A percentile compares a stretch with the other conserved stretches of the same genome.
phyloP scores from a whole-genome alignment of 2,329 filamentous ascomycete genomes.

The Waltergamsia citrina region DNA sequence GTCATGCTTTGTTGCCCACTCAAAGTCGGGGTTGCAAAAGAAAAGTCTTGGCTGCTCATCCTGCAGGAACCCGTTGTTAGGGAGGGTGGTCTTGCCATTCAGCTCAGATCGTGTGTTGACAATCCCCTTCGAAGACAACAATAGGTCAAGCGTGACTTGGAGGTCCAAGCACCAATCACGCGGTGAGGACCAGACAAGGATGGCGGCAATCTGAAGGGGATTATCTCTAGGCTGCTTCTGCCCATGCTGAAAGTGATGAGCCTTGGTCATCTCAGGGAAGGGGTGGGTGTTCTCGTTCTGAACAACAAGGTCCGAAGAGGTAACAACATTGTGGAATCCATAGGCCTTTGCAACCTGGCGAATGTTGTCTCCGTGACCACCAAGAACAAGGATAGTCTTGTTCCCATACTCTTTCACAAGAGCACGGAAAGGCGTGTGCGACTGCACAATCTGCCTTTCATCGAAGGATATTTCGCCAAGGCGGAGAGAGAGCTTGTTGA shows the following conservation, averaged over 20 bases:
- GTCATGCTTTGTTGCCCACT: conserved; percentile 59
- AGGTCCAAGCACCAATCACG: conserved; percentile 24
- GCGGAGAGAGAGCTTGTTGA: conserved; percentile 47
- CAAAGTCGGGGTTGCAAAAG: conserved; percentile 63
- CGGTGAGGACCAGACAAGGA: conserved; percentile 22
- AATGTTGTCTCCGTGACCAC: conserved; percentile 30
- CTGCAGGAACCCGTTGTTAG: conserved; percentile 28
- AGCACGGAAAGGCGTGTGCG: conserved; percentile 60
- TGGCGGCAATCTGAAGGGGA: conserved; percentile 26
- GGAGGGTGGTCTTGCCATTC: conserved; percentile 35
- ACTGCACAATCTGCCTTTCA: conserved; percentile 42
- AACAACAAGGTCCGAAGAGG: conserved; percentile 20
- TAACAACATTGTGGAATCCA: conserved; percentile 25
- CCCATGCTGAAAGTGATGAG: conserved; percentile 24
- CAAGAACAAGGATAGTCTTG: conserved; percentile 42
- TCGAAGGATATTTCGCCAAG: conserved; percentile 36
- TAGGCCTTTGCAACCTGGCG: conserved; percentile 17
- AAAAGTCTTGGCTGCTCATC: conserved; percentile 57
- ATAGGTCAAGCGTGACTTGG: conserved; percentile 18
- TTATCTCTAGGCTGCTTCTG: conserved; percentile 22
- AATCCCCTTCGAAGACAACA: conserved; percentile 37
- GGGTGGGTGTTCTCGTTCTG: conserved; percentile 16
- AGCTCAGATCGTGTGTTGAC: conserved; percentile 52
- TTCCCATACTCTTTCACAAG: conserved; percentile 38
- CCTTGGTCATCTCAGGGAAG: conserved; percentile 23